phyloP scores from a whole-genome alignment of 2,329 filamentous ascomycete genomes.

The Botrytis porri region DNA sequence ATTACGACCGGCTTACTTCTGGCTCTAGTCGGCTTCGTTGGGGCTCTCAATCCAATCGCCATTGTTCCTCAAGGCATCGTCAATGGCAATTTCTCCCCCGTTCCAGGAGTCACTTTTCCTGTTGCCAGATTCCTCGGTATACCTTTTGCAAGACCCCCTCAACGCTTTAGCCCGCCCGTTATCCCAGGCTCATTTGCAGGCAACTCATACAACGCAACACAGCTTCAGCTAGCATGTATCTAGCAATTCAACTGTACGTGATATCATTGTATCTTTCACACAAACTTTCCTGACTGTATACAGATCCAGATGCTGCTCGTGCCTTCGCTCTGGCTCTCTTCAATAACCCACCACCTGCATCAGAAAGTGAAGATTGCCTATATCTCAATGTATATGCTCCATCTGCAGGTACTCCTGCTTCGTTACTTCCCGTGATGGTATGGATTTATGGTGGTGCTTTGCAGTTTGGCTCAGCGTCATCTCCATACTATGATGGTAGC shows the following conservation, averaged over 20 bases:
- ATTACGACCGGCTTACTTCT: neutral
- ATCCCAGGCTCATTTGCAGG: neutral
- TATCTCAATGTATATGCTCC: slow-evolving; percentile 60
- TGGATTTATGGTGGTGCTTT: slow-evolving; percentile 65
- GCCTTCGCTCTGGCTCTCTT: neutral
- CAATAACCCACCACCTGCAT: slow-evolving; percentile 7
- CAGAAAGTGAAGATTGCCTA: slow-evolving; percentile 58
- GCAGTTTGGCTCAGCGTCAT: slow-evolving; percentile 21
- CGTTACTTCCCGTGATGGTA: slow-evolving; percentile 55
- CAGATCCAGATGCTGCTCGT: slow-evolving; percentile 5
- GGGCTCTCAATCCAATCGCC: neutral
- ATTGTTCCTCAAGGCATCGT: slow-evolving; percentile 2
- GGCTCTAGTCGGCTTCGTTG: neutral
- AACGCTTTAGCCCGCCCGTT: slow-evolving; percentile 63
- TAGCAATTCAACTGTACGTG: slow-evolving; percentile 16
- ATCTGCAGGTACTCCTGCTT: neutral
- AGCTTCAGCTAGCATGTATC: slow-evolving; percentile 4
- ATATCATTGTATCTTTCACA: too few species aligned
- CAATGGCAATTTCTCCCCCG: neutral
- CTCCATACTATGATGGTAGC: slow-evolving; percentile 24
- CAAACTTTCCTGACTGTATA: neutral
- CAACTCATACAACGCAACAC: slow-evolving; percentile 13
- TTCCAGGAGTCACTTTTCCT: slow-evolving; percentile 2
- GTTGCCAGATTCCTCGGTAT: slow-evolving; percentile 59
- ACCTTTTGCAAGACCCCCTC: slow-evolving; percentile 69